Conservation (phyloP, 495 filamentous ascomycete species). For the Bacidia gigantensis region DNA sequence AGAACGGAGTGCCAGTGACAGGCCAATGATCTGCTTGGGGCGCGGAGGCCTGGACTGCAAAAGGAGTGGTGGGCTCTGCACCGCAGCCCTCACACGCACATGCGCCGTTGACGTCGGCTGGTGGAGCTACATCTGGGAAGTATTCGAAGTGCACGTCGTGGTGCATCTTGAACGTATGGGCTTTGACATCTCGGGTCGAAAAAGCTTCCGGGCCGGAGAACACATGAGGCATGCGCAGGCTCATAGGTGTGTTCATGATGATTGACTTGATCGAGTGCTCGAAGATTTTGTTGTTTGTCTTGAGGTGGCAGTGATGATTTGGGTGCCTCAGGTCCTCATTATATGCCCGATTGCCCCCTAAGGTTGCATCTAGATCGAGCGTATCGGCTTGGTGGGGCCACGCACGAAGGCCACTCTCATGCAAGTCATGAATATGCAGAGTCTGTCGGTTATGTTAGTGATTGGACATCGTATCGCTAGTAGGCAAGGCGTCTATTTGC, state of each 20-base stretch:
- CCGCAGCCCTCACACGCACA: neutral
- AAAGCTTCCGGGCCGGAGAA: neutral
- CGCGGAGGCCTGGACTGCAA: neutral
- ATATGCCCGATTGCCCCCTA: neutral
- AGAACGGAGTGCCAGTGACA: neutral
- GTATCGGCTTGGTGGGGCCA: neutral
- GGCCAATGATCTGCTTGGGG: neutral
- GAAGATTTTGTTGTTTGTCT: too few species aligned
- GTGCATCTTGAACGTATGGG: neutral
- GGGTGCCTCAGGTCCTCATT: neutral
- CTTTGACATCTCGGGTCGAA: neutral
- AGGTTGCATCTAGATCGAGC: neutral
- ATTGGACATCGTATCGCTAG: neutral
- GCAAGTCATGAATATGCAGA: neutral
- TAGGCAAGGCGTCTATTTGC: neutral
- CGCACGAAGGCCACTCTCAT: neutral
- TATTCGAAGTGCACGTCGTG: neutral
- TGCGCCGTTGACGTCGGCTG: neutral
- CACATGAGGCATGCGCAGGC: neutral
- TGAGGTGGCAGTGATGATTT: too few species aligned
- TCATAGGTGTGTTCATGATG: neutral
- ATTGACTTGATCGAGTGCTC: too few species aligned
- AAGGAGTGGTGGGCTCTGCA: neutral
- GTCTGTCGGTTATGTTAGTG: neutral
- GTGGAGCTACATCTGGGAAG: neutral